Base-by-base conservation (phyloP, 2,329 filamentous ascomycete genomes). In the Aspergillus novofumigatus region DNA sequence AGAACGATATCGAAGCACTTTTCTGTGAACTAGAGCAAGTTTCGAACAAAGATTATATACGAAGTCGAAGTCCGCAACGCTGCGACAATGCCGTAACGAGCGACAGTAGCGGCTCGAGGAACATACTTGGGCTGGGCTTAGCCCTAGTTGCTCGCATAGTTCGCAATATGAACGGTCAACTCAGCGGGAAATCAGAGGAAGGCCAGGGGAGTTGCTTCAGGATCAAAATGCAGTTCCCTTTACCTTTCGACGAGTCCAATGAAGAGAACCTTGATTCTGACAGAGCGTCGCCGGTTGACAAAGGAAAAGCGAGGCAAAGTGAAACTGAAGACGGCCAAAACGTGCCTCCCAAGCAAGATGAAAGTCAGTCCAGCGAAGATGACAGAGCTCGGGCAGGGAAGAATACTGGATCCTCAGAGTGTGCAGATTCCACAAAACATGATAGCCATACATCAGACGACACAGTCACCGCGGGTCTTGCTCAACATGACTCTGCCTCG, bases 91-190 rank as follows among this genome's bases (percentile, higher is more conserved):
- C 63, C 7, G 11, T 58, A 4, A 53, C 47, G 4, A 32, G 50
- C n/a, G 45, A 47, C 11, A 53, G 41, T 21, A 49, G 41, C 17
- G 49, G 52, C 14, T 52, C 63, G 14, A 77, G 77, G 53, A 75
- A 77, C 9, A 86, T 86, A 0, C 74, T 96, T 1, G 92, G 92
- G 0, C 81, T 96, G 9, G 92, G 92, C 0, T 80, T 96, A n/a
- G 92, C 92, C 0, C 81, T 95, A 11, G 92, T 96, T n/a, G 89
- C 90, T 17, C 85, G 92, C 41, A 90, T 91, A 38, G 81, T 96
- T 32, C 84, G 87, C n/a, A 96, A 92, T 67, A 94, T 96, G 90
- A 88, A 93, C 57, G 92, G 92, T 0, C 92, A 96, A 67, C 74
- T 96, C 29, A 85, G 91, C 1, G 76, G 96, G 1, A 93, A 92